Base-by-base conservation (phyloP, 305 asterid genomes). In the Rubia peregrina region DNA sequence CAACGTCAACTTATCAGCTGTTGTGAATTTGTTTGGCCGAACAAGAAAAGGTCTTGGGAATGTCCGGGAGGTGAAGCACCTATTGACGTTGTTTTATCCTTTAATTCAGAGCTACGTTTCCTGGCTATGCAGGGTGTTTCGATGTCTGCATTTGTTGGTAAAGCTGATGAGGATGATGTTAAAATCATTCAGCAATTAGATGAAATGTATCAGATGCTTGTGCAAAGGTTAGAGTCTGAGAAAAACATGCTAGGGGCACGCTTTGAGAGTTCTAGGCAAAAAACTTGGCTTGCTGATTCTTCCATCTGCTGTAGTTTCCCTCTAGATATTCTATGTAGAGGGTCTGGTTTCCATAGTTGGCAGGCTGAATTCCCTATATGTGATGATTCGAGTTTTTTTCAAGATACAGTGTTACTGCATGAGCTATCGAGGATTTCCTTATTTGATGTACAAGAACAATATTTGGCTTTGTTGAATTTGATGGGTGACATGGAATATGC, bases 81-180 rank as follows among this genome's bases (percentile, higher is more conserved):
- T 11, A 69, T 78, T 72, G 89, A 80, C 59, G 96, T 76, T 4
- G 89, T 90, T 74, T 76, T 86, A 79, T 87, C 82, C 76, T 76
- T 87, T 70, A 81, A 84, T 67, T 82, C 81, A 69, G 85, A 90
- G 71, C 89, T 95, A 61, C 97, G 98, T 17, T 40, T 67, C 65
- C 87, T 86, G 55, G 89, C 95, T 21, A 81, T 91, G 91, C 79
- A 88, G 83, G 98, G 97, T 63, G 75, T 90, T 76, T 87, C 91
- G 83, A 79, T 95, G 96, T 85, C 92, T 69, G 78, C 95, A 30
- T 90, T 91, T 71, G 74, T 82, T 74, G 82, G 82, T 55, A 78
- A 83, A 75, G 78, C 81, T 61, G 84, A 77, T 64, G 83, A 73
- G 49, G 79, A 69, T 71, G 85, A 80, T 70, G 66, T 75, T 69